Evolutionary conservation across 2,329 filamentous ascomycete genomes (phyloP).

Genomic region (Diaporthe helianthi): DNA sequence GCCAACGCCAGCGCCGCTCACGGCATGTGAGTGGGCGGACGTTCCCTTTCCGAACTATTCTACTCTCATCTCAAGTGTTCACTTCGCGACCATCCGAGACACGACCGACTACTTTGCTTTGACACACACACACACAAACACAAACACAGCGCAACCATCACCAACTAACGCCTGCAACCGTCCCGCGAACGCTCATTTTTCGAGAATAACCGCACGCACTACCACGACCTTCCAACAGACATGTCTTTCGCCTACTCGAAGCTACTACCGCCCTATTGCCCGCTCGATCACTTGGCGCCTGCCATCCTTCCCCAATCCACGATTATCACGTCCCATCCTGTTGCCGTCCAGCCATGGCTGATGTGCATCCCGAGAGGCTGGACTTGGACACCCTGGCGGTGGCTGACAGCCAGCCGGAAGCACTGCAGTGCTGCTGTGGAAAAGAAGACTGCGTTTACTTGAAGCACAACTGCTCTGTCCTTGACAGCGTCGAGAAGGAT

Average conservation of each 20-base stretch:
- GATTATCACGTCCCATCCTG: background rate
- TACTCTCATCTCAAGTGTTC: too few species aligned
- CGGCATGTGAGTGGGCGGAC: slow-evolving; percentile 26
- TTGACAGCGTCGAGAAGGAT: slow-evolving; percentile 86
- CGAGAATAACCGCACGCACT: background rate
- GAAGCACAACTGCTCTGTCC: slow-evolving; percentile 77
- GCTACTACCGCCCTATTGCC: slow-evolving; percentile 16
- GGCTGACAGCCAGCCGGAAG: slow-evolving; percentile 40
- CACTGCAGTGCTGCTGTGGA: slow-evolving; percentile 83
- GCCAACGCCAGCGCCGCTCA: slow-evolving; percentile 20
- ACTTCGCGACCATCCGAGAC: slow-evolving; percentile 6
- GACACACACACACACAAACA: background rate
- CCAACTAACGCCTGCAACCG: background rate
- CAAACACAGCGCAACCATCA: slow-evolving; percentile 1
- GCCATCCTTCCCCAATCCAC: background rate
- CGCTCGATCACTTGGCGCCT: slow-evolving; percentile 12
- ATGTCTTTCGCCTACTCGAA: slow-evolving; percentile 32
- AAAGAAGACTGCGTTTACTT: slow-evolving; percentile 79
- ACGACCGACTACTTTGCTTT: background rate
- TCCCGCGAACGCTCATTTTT: background rate
- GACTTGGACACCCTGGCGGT: slow-evolving; percentile 30
- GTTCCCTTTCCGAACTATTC: background rate
- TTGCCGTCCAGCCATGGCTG: slow-evolving; percentile 29
- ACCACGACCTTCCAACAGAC: slow-evolving; percentile 18
- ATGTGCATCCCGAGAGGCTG: slow-evolving; percentile 28